These are phyloP conservation scores for Apiospora phragmitis DNA, from an alignment of 2,329 filamentous ascomycete species.

Conservation along the genomic window DNA sequence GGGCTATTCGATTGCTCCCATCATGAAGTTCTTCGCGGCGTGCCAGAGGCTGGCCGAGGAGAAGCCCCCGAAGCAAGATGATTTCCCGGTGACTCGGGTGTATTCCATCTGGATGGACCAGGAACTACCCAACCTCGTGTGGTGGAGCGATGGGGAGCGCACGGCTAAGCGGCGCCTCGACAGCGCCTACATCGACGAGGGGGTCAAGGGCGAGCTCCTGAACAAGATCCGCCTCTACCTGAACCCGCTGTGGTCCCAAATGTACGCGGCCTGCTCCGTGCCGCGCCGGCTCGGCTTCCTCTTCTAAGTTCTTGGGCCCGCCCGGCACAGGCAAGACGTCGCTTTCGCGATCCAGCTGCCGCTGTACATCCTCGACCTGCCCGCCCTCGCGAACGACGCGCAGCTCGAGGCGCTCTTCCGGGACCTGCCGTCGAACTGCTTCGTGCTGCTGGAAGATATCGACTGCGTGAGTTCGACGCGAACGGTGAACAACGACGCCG, in stretches of 20 bases:
- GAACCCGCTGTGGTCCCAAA: background rate
- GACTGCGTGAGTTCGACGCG: slow-evolving; percentile 82
- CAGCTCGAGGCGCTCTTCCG: slow-evolving; percentile 78
- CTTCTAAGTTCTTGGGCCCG: slow-evolving; percentile 10
- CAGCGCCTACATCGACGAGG: slow-evolving; percentile 1
- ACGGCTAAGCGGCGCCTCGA: slow-evolving; percentile 4
- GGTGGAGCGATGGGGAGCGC: background rate
- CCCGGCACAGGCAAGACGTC: slow-evolving; percentile 22
- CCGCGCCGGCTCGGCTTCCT: slow-evolving; percentile 4
- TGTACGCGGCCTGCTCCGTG: background rate
- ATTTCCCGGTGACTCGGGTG: background rate
- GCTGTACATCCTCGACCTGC: slow-evolving; percentile 41
- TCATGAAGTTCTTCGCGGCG: background rate
- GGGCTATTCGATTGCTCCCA: background rate
- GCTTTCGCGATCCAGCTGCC: slow-evolving; percentile 36
- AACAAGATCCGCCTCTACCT: background rate
- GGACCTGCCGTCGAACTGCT: slow-evolving; percentile 74
- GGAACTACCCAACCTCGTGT: fast-evolving
- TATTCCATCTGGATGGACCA: too few relatives aligned
- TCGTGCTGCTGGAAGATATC: slow-evolving; percentile 85
- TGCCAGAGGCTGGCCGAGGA: background rate
- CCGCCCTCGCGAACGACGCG: slow-evolving; percentile 59
- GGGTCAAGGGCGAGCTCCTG: background rate
- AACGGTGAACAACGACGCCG: fast-evolving
- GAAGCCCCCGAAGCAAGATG: background rate